Conservation (phyloP, 371 early-diverging fungal genomes). For the Mucor irregularis region DNA sequence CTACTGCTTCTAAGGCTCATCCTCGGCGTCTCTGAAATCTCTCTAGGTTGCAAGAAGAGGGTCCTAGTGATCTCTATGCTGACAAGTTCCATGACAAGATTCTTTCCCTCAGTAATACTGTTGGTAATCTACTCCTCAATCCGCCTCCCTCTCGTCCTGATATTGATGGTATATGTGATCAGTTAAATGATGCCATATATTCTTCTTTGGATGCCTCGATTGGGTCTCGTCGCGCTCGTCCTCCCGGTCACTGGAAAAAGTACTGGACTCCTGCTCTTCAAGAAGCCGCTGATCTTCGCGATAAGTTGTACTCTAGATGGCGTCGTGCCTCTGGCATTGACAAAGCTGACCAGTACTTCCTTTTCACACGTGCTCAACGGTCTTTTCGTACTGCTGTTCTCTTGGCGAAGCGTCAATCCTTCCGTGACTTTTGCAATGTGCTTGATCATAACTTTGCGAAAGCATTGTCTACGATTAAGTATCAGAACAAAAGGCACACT, state of each 20-base stretch:
- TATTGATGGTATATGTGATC: neutral
- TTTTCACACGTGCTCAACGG: too few species aligned
- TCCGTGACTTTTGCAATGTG: constrained; percentile 1
- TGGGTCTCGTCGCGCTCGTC: neutral
- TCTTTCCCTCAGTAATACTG: too few species aligned
- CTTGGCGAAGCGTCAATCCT: neutral
- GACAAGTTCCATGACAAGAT: too few species aligned
- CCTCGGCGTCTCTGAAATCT: constrained; percentile 9
- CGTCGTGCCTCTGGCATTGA: neutral
- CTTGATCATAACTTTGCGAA: constrained; percentile 1
- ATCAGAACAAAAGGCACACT: neutral
- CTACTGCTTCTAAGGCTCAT: too few species aligned
- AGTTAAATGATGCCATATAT: neutral
- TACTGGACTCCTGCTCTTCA: neutral
- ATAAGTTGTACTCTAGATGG: neutral
- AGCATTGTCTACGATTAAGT: neutral
- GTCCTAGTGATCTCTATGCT: neutral
- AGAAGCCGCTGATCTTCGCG: neutral
- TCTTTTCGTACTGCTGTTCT: neutral
- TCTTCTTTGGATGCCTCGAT: neutral
- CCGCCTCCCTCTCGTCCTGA: neutral
- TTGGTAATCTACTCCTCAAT: neutral
- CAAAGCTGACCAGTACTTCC: too few species aligned
- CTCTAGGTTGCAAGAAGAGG: constrained; percentile 1
- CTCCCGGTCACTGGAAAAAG: neutral